Evolutionary conservation across 495 filamentous ascomycete species (phyloP), one percentile per base, ranked within the genome.

Genomic region (Podospora sp.): DNA sequence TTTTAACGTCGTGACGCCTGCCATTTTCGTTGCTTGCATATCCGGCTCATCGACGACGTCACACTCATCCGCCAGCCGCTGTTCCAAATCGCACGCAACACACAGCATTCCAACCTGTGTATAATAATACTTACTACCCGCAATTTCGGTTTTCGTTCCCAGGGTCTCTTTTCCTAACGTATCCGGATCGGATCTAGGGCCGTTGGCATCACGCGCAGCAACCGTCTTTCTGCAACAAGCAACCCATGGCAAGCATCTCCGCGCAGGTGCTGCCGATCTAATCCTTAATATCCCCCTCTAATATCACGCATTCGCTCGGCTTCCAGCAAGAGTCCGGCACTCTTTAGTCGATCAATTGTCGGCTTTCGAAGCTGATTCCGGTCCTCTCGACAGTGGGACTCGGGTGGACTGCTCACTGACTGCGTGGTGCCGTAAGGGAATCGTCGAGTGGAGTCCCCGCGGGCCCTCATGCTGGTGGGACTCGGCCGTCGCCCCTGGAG

Each of bases 231-330:
- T 14, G 12, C 18, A n/a, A 26, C 12, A 18, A 62, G 20, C 7
- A 62, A 36, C 61, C 22, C 8, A 40, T 46, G 25, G 61, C 22
- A 46, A 46, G 49, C 50, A 52, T 65, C 40, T 1, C 12, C 21
- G 27, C 52, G 21, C 52, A 52, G 40, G 57, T 65, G 63, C 63
- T 20, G 63, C 40, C 52, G 20, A 40, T n/a, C 52, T 65, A 65
- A 65, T 65, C 26, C 27, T 29, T 65, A 65, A 65, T n/a, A n/a
- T 65, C 27, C 29, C 29, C 12, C 21, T 29, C 33, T 65, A 65
- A 65, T 65, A 56, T 36, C 21, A 21, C 63, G 20, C 52, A n/a
- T 6, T 51, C 61, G 61, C 40, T 53, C n/a, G 29, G 40, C 40
- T 18, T 4, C 40, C 40, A 46, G 12, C 40, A 46, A 46, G 40